Conservation (phyloP, 345 rosid species). For the Arabidopsis arenosa region DNA sequence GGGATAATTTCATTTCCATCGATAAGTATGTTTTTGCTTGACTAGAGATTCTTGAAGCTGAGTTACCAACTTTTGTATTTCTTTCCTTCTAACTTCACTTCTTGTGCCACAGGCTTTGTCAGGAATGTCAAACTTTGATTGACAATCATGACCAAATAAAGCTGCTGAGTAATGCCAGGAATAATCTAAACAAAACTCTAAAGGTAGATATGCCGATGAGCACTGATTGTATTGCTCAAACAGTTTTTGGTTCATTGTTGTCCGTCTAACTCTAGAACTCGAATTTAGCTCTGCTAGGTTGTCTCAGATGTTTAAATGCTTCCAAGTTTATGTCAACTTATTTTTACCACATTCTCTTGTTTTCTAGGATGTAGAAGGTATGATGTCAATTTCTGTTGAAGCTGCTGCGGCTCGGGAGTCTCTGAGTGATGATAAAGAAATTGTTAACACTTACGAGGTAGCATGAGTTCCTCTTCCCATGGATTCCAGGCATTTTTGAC, state of each 20-base stretch:
- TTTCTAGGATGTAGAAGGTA: constrained; percentile 93
- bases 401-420: constrained; percentile 94
- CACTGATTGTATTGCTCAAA: constrained; percentile 5
- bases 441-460: constrained; percentile 96
- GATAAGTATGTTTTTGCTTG: constrained; percentile 62
- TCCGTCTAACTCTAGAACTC: constrained; percentile 8
- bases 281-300: neutral
- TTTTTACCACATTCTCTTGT: constrained; percentile 18
- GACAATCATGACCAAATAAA: constrained; percentile 99
- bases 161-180: constrained; percentile 94
- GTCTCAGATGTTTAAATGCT: constrained; percentile 20
- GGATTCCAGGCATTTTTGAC: constrained; percentile 18
- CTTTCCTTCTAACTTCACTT: constrained; percentile 18
- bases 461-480: constrained; percentile 30
- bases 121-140: constrained; percentile 95
- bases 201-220: constrained; percentile 54
- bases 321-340: constrained; percentile 19
- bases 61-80: neutral
- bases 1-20: constrained; percentile 81
- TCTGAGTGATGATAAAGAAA: constrained; percentile 93
- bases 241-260: constrained; percentile 4
- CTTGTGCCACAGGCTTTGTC: constrained; percentile 70
- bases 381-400: constrained; percentile 99
- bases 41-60: constrained; percentile 6
- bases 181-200: constrained; percentile 85